These are phyloP conservation scores for Komagataella pastoris DNA, from an alignment of 805 yeast genomes.

Conservation along the genomic window DNA sequence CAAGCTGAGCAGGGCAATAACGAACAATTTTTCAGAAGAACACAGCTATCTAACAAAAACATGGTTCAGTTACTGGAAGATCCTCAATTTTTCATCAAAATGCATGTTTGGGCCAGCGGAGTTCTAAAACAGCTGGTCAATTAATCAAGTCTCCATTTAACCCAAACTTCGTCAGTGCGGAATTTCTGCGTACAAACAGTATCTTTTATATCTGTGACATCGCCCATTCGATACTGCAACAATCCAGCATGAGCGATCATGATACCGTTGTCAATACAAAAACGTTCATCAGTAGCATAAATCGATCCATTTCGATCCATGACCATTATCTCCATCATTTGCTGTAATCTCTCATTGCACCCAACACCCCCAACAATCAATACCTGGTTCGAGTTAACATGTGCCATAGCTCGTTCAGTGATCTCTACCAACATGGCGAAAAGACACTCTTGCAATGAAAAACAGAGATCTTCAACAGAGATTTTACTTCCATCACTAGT, in stretches of 20 bases:
- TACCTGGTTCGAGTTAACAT: constrained; percentile 80
- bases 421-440: constrained; percentile 96
- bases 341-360: constrained; percentile 78
- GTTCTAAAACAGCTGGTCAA: constrained; percentile 27
- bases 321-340: constrained; percentile 96
- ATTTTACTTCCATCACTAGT: constrained; percentile 35
- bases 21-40: background rate
- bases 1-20: background rate
- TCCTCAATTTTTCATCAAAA: background rate
- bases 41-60: background rate
- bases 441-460: constrained; percentile 80
- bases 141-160: constrained; percentile 54
- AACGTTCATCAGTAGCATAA: constrained; percentile 90
- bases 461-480: constrained; percentile 82
- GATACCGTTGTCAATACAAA: constrained; percentile 95
- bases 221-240: constrained; percentile 74
- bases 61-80: background rate
- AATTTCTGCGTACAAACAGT: constrained; percentile 90
- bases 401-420: constrained; percentile 98
- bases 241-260: constrained; percentile 99
- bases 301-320: constrained; percentile 79
- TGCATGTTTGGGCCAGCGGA: constrained; percentile 1
- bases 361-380: constrained; percentile 99
- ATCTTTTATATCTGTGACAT: constrained; percentile 39
- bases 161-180: constrained; percentile 87